Evolutionary conservation across 2,329 filamentous ascomycete genomes (phyloP).

Genomic region (Emmonsiellopsis sp.): DNA sequence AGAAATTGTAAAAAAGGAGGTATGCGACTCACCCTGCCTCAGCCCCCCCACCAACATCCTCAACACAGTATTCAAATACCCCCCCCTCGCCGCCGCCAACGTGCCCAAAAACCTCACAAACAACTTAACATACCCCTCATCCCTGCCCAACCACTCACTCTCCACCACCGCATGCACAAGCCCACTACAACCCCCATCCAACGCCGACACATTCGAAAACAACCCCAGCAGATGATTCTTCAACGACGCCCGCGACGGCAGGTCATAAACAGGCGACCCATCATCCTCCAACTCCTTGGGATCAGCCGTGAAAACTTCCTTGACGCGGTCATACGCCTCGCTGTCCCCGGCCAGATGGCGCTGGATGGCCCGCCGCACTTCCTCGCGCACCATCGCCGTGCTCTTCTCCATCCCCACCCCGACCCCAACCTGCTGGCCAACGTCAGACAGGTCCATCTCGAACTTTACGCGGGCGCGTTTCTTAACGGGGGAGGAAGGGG

Average conservation of each 20-base stretch:
- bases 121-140: conserved; percentile 49
- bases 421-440: neutral
- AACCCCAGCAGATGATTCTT: conserved; percentile 53
- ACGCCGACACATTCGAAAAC: conserved; percentile 45
- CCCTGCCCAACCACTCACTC: conserved; percentile 54
- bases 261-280: conserved; percentile 27
- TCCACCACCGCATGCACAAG: conserved; percentile 50
- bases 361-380: conserved; percentile 51
- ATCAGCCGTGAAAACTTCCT: conserved; percentile 43
- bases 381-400: conserved; percentile 50
- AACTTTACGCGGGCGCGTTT: conserved; percentile 38
- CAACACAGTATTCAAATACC: conserved; percentile 65
- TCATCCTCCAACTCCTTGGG: conserved; percentile 33
- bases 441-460: conserved; percentile 26
- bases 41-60: conserved; percentile 76
- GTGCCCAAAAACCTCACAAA: conserved; percentile 50
- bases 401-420: conserved; percentile 37
- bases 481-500: conserved; percentile 14
- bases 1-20: neutral
- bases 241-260: conserved; percentile 44
- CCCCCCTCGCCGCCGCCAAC: conserved; percentile 73
- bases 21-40: conserved; percentile 38
- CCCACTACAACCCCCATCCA: conserved; percentile 49
- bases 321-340: conserved; percentile 48
- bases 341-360: conserved; percentile 45